Base-by-base conservation (phyloP, 2,329 filamentous ascomycete species). In the Penicillium sp. region DNA sequence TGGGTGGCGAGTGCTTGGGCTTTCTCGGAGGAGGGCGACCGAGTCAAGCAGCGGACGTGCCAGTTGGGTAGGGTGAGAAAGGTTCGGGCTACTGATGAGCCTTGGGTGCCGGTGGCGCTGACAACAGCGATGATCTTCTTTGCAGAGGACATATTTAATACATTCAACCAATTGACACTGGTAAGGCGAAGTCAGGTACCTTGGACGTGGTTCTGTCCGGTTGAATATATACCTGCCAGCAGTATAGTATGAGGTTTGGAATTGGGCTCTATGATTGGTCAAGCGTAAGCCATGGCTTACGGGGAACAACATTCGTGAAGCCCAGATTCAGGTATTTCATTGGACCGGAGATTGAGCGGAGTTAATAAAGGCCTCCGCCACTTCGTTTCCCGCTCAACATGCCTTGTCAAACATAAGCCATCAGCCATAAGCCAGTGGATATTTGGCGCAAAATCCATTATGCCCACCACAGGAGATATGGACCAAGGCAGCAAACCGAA, bases 121-220 rank as follows among this genome's bases (percentile, higher is more conserved):
- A 76, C 57, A 27, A 77, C 62, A 14, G 69, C 68, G 43, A 76
- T 69, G 39, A 68, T 65, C 61, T 74, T 76, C 77, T 79, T 39
- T 78, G 69, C 64, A 76, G 78, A 37, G 79, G 52, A 22, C 52
- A 58, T 63, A 8, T 14, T 47, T 7, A 4, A 19, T 9, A 4
- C 2, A 1, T 19, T 9, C n/a, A 39, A 39, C 19, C n/a, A 11
- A 19, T 9, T 19, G 35, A 11, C 3, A 10, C n/a, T 39, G 4
- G 16, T 1, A 10, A 10, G 19, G 19, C 3, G n/a, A 39, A 39
- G 1, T 11, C 3, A 10, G 8, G 10, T 19, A n/a, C 10, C n/a
- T 4, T 42, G 11, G 9, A 10, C 9, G 19, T 9, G n/a, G 19
- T 22, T 42, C 21, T 27, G 14, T 22, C 9, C n/a, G 7, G 16